Conservation (phyloP, 140 eudicot species). For the Anethum foeniculum region DNA sequence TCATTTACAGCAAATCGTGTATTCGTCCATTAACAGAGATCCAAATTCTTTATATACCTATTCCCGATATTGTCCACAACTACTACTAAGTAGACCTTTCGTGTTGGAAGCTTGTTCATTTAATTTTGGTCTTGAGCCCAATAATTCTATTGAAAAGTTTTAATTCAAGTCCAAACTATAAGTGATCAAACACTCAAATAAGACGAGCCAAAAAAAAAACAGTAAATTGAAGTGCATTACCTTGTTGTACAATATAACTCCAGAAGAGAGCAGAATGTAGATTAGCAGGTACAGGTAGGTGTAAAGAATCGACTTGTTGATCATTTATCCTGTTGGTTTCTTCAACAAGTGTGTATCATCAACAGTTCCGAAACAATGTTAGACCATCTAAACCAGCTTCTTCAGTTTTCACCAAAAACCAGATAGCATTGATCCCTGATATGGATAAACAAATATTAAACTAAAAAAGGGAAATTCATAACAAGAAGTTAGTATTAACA, state of each 20-base stretch:
- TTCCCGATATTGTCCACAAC: neutral
- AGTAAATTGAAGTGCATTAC: neutral
- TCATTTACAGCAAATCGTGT: neutral
- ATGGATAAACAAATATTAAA: neutral
- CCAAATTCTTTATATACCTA: neutral
- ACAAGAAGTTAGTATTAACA: too few relatives aligned
- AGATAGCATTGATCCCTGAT: neutral
- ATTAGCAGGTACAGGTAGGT: neutral
- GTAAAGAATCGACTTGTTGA: neutral
- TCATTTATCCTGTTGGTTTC: conserved; percentile 12
- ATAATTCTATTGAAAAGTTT: too few relatives aligned
- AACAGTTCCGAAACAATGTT: neutral
- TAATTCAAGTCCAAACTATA: neutral
- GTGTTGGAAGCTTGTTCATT: neutral
- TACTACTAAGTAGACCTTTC: neutral
- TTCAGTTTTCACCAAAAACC: neutral
- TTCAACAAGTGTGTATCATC: neutral
- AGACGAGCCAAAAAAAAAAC: neutral
- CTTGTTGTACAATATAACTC: conserved; percentile 4
- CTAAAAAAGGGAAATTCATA: neutral
- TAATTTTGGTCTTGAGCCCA: neutral
- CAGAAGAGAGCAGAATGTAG: conserved; percentile 1
- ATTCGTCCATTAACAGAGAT: neutral
- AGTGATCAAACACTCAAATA: neutral
- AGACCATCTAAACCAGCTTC: neutral